phyloP scores from a whole-genome alignment of 441 rosid genomes.

The Dalechampia spathulata region DNA sequence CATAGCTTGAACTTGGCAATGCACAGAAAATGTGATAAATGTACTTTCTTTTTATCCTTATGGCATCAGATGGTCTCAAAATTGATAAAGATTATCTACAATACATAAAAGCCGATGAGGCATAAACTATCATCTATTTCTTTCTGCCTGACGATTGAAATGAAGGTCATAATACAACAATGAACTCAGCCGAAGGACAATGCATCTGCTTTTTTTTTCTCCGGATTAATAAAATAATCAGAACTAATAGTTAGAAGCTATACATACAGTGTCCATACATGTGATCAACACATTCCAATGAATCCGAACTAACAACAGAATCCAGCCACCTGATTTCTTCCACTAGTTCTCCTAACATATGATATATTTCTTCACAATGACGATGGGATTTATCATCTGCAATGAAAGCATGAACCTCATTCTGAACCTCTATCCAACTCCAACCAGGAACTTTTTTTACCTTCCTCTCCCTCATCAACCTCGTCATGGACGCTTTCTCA shows the following conservation, averaged over 20 bases:
- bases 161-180: neutral
- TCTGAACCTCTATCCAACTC: slow-evolving; percentile 73
- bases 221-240: neutral
- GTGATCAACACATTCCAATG: slow-evolving; percentile 12
- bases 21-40: too few relatives aligned
- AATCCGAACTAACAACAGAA: slow-evolving; percentile 15
- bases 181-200: neutral
- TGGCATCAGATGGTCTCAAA: neutral
- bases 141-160: neutral
- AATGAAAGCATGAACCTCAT: slow-evolving; percentile 49
- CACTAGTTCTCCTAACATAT: slow-evolving; percentile 32
- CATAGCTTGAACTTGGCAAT: neutral
- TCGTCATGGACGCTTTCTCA: slow-evolving; percentile 44
- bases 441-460: slow-evolving; percentile 79
- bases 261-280: neutral
- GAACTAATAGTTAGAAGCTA: neutral
- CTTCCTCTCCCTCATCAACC: slow-evolving; percentile 61
- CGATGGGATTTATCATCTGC: slow-evolving; percentile 56
- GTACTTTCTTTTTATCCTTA: neutral
- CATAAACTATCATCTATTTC: neutral
- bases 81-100: neutral
- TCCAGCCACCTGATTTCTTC: slow-evolving; percentile 45
- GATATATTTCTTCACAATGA: slow-evolving; percentile 36
- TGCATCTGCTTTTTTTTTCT: neutral
- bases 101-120: neutral